phyloP scores from a whole-genome alignment of 2,329 filamentous ascomycete species.

The Colletotrichum siamense region DNA sequence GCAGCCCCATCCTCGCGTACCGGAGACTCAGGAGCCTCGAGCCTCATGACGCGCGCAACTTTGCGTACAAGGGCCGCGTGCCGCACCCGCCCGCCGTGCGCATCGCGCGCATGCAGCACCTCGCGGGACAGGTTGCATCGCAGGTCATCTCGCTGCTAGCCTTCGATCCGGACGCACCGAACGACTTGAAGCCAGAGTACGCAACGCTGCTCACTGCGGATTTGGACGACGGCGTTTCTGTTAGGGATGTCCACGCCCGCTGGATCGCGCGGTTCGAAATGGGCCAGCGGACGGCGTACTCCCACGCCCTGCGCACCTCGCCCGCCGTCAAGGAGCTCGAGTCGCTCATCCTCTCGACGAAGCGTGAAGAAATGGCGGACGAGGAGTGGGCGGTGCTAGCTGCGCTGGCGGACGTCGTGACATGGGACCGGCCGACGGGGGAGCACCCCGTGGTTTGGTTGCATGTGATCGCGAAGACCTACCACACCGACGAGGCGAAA shows the following conservation, averaged over 20 bases:
- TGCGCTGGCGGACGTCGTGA: background rate
- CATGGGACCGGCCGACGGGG: background rate
- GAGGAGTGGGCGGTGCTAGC: background rate
- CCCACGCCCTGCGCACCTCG: accelerated
- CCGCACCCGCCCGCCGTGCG: background rate
- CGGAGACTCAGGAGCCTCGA: accelerated
- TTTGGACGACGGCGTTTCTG: background rate
- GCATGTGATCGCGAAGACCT: background rate
- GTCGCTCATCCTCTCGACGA: background rate
- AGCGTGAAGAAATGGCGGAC: background rate
- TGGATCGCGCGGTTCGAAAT: background rate
- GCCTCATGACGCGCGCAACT: background rate
- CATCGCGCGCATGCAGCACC: background rate
- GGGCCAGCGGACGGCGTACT: background rate
- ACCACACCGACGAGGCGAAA: background rate
- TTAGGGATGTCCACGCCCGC: background rate
- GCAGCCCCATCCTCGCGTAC: background rate
- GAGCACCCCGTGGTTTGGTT: background rate
- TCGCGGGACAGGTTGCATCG: accelerated
- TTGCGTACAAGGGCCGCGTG: background rate
- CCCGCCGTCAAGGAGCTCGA: background rate
- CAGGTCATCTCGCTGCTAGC: background rate
- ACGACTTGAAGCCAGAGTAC: background rate
- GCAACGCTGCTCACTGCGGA: background rate
- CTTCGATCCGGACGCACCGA: background rate